Conservation (phyloP, 176 grass and related monocot genomes). For the Cenchrus fungigraminus region DNA sequence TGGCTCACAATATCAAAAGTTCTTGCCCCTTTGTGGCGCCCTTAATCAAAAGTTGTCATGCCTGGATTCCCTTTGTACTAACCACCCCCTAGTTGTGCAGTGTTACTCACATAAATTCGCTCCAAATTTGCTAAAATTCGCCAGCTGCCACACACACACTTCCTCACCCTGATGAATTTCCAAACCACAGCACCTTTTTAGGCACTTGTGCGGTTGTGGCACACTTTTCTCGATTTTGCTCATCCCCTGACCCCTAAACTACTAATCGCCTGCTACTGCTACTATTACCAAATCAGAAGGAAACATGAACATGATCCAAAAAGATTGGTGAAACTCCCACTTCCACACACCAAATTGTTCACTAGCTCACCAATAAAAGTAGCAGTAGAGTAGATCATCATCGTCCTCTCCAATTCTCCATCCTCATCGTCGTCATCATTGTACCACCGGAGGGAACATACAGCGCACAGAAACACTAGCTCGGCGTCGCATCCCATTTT, state of each 20-base stretch:
- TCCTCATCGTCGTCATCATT: background rate
- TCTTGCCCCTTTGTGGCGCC: background rate
- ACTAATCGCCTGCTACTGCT: background rate
- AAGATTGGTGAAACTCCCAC: background rate
- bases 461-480: conserved; percentile 49
- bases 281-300: background rate
- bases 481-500: background rate
- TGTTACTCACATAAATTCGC: background rate
- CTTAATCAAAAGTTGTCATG: conserved; percentile 19
- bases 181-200: background rate
- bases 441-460: background rate
- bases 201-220: background rate
- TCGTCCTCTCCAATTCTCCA: background rate
- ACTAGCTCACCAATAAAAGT: background rate
- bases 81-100: background rate
- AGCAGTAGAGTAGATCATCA: background rate
- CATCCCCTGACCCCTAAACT: background rate
- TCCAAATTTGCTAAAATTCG: background rate
- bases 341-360: conserved; percentile 1
- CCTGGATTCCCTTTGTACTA: background rate
- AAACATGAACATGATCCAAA: background rate
- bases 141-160: background rate
- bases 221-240: background rate
- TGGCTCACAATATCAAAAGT: background rate
- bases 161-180: background rate